A percentile compares a stretch with the other conserved stretches of the same genome.
These are phyloP conservation scores for Cryptococcus sp. DNA, from an alignment of 1,284 basidiomycete species.

Conservation along the genomic window DNA sequence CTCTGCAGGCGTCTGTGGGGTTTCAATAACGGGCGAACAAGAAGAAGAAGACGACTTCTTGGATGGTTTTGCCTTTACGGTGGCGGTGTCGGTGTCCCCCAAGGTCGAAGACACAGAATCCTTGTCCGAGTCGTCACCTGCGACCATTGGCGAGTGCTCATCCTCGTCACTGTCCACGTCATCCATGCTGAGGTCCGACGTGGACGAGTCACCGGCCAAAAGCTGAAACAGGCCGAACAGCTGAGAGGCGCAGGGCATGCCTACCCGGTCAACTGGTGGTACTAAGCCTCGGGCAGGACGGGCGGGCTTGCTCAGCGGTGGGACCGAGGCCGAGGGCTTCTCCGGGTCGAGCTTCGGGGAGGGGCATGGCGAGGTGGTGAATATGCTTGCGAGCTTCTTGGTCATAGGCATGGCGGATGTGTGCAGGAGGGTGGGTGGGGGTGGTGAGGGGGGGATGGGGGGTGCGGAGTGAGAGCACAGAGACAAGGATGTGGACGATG, in stretches of 20 bases:
- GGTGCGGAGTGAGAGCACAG: background rate
- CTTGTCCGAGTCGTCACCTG: conserved; percentile 7
- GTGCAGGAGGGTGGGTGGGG: background rate
- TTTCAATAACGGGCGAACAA: no score
- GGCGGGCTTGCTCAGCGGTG: background rate
- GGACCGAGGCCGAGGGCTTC: no score
- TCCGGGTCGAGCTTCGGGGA: background rate
- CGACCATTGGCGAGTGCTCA: background rate
- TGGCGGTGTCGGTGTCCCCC: no score
- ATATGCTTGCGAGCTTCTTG: no score
- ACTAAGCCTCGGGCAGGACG: background rate
- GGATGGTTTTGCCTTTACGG: no score
- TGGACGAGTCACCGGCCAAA: conserved; percentile 26
- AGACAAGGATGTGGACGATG: background rate
- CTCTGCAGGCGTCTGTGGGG: background rate
- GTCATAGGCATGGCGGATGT: background rate
- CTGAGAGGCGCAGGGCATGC: conserved; percentile 18
- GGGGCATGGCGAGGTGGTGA: background rate
- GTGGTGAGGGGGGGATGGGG: background rate
- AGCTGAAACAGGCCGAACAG: conserved; percentile 43
- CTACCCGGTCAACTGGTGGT: conserved; percentile 1
- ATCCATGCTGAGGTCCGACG: conserved; percentile 3
- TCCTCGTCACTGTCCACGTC: conserved; percentile 27
- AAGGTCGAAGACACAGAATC: background rate
- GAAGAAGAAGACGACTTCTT: no score